These are phyloP conservation scores for Monosporozyma aquatica DNA, from an alignment of 805 yeast genomes.

Conservation along the genomic window DNA sequence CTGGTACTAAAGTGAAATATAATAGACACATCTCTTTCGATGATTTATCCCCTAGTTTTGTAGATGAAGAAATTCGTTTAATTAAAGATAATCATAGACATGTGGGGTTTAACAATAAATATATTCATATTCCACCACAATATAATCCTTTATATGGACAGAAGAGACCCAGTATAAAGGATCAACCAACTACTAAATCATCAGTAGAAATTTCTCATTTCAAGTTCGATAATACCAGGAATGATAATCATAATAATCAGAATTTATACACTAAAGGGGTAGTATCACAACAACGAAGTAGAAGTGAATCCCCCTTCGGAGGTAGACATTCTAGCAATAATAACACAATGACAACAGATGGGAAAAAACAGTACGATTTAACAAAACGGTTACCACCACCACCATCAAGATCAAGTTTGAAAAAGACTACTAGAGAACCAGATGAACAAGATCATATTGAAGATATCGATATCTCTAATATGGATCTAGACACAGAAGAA, in stretches of 20 bases:
- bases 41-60: slow-evolving; percentile 24
- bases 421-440: slow-evolving; percentile 6
- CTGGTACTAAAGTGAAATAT: slow-evolving; percentile 9
- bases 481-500: slow-evolving; percentile 16
- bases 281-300: slow-evolving; percentile 5
- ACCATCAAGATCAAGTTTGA: slow-evolving; percentile 16
- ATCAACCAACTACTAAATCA: background rate
- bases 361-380: background rate
- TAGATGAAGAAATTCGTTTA: slow-evolving; percentile 23
- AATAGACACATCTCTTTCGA: slow-evolving; percentile 28
- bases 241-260: background rate
- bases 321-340: background rate
- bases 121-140: slow-evolving; percentile 27
- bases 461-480: slow-evolving; percentile 19
- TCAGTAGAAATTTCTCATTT: background rate
- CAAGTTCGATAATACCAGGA: background rate
- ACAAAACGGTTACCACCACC: slow-evolving; percentile 22
- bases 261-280: background rate
- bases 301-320: slow-evolving; percentile 13
- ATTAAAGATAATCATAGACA: slow-evolving; percentile 14
- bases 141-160: slow-evolving; percentile 19
- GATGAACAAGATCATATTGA: slow-evolving; percentile 14
- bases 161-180: background rate
- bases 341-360: too few relatives aligned
- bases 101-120: slow-evolving; percentile 19